Base-by-base conservation (phyloP, 805 yeast genomes). In the Candida cerambycidarum region DNA sequence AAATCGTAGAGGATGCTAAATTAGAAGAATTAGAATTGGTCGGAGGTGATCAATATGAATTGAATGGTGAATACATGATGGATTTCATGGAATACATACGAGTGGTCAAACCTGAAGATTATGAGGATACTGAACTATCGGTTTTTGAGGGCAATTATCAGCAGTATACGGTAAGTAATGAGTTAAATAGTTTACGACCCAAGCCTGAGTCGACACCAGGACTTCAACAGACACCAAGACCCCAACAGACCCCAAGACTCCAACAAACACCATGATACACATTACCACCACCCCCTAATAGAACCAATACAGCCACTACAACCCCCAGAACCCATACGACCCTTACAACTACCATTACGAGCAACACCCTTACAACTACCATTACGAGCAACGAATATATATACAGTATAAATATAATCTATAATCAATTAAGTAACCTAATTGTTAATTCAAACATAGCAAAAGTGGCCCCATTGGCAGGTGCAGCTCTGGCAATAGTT, bases 391-490 rank as follows among this genome's bases (percentile, higher is more conserved):
- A 14, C 16, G 17, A 29, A n/a, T 5, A 29, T 29, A 27, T 36
- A 19, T 27, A 36, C 32, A 25, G 23, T n/a, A 36, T 25, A 25
- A 25, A 25, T 25, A 31, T 11, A 31, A 13, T 31, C 39, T 36
- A 36, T 36, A 36, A 36, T 19, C 19, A 16, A 31, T 19, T 50
- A 74, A 44, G 61, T 69, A 34, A 53, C 66, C 96, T 80, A 85
- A 90, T 84, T 4, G 96, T 86, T 39, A 85, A 65, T 64, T 93
- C 99, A 61, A 93, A 93, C 2, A 95, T 89, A 33, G 89, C 84
- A 67, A 93, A 93, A 0, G 99, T 95, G 23, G 95, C 96, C 32
- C 96, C 99, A 61, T 93, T 95, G 3, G 95, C 99, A 0, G 99
- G 99, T 3, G 96, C 96, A 38, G 99, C 98, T 67, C 99, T 84